Evolutionary conservation across 2,329 filamentous ascomycete genomes (phyloP).

Genomic region (Fusarium secorum): DNA sequence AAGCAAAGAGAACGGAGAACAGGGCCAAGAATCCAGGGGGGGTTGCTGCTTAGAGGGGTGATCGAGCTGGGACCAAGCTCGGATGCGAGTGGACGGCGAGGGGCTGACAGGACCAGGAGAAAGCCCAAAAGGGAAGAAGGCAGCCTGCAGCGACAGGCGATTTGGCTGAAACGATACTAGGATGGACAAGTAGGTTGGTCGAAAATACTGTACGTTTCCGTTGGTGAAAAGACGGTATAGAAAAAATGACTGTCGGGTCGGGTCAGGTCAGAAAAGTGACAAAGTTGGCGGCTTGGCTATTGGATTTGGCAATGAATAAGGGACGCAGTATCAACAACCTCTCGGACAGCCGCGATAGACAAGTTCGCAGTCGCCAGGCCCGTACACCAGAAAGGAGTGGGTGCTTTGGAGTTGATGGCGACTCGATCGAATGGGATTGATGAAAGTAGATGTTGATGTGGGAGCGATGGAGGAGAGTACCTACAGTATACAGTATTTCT

Average conservation of each 20-base stretch:
- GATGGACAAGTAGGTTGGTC: constrained; percentile 11
- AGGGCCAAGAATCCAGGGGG: constrained; percentile 32
- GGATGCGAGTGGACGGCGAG: constrained; percentile 35
- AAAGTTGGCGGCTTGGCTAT: neutral
- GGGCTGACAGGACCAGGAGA: constrained; percentile 28
- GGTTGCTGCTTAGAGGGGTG: constrained; percentile 30
- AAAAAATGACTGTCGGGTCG: neutral
- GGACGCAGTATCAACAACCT: neutral
- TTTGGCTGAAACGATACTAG: constrained; percentile 25
- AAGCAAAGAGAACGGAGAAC: constrained; percentile 20
- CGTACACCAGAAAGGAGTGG: neutral
- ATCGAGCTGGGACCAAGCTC: constrained; percentile 29
- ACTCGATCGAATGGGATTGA: neutral
- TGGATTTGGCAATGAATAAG: neutral
- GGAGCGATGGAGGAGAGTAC: neutral
- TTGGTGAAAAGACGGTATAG: constrained; percentile 30
- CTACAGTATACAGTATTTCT: neutral
- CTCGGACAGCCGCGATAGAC: constrained; percentile 1
- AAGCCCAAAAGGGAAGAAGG: neutral
- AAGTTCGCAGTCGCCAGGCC: neutral
- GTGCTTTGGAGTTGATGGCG: neutral
- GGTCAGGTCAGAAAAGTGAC: constrained; percentile 17
- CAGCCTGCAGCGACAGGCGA: constrained; percentile 18
- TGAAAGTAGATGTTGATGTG: neutral
- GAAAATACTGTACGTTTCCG: neutral